Evolutionary conservation across 1,284 basidiomycete species (phyloP).

Genomic region (Leccinum pachyderme): DNA sequence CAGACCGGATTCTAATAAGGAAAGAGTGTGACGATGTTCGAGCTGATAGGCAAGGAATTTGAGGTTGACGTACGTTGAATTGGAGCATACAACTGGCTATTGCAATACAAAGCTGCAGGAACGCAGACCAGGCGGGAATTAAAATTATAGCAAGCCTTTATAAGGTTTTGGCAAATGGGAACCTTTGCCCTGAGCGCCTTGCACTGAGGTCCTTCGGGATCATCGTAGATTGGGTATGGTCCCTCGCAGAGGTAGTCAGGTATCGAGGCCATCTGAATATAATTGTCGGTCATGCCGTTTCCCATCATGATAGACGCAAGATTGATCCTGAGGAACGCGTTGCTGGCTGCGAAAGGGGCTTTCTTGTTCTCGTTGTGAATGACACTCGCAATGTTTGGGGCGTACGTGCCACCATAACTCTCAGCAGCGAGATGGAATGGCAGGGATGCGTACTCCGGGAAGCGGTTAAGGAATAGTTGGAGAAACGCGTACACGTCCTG

Average conservation of each 20-base stretch:
- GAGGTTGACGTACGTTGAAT: constrained; percentile 52
- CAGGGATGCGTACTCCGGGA: constrained; percentile 62
- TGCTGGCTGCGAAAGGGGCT: constrained; percentile 34
- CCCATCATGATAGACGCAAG: constrained; percentile 78
- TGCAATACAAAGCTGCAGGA: constrained; percentile 63
- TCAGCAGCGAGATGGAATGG: constrained; percentile 75
- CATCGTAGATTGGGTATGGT: constrained; percentile 70
- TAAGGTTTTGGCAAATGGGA: constrained; percentile 68
- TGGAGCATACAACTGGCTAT: constrained; percentile 53
- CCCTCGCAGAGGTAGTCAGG: constrained; percentile 83
- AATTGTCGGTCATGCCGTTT: constrained; percentile 81
- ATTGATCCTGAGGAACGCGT: constrained; percentile 60
- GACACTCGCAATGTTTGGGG: constrained; percentile 73
- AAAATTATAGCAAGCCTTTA: constrained; percentile 62
- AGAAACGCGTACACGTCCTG: constrained; percentile 90
- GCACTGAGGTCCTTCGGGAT: constrained; percentile 70
- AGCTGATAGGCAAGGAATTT: background rate
- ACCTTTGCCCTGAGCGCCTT: constrained; percentile 59
- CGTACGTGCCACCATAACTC: constrained; percentile 80
- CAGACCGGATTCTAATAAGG: constrained; percentile 52
- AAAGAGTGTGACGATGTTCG: background rate
- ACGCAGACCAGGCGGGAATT: constrained; percentile 59
- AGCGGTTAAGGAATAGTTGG: constrained; percentile 77
- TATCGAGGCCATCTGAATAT: constrained; percentile 69
- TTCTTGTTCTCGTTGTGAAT: constrained; percentile 76